A percentile compares a stretch with the other conserved stretches of the same genome.
phyloP scores from a whole-genome alignment of 257 asterid species.

The Penstemon barbatus region DNA sequence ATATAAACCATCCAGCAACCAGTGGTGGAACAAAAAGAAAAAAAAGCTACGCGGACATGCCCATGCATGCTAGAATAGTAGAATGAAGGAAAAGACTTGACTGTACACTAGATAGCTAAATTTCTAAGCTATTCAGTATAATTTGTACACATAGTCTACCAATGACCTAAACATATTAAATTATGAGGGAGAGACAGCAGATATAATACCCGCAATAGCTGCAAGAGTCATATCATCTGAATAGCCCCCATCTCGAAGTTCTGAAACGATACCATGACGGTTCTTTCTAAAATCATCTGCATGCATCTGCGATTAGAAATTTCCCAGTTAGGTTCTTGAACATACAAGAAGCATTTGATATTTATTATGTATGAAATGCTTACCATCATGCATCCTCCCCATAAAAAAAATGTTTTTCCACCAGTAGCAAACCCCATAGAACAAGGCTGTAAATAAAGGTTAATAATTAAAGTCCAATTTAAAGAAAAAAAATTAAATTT shows the following conservation, averaged over 20 bases:
- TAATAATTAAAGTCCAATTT: constrained; percentile 15
- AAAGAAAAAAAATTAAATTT: constrained; percentile 14
- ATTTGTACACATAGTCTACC: neutral
- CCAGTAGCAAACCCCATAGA: constrained; percentile 99
- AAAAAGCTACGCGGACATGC: constrained; percentile 3
- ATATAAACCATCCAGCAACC: neutral
- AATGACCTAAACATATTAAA: constrained; percentile 13
- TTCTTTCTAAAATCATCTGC: constrained; percentile 95
- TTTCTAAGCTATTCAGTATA: constrained; percentile 7
- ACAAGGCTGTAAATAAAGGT: constrained; percentile 68
- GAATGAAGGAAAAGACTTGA: constrained; percentile 11
- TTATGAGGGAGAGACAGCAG: constrained; percentile 20
- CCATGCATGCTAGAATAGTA: neutral
- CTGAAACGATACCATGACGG: constrained; percentile 74
- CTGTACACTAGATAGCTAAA: neutral
- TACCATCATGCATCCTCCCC: constrained; percentile 99
- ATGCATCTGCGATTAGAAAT: constrained; percentile 72
- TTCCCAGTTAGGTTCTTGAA: constrained; percentile 23
- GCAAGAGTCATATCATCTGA: constrained; percentile 99
- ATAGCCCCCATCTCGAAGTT: constrained; percentile 94
- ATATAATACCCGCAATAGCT: constrained; percentile 71
- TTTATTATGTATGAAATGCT: constrained; percentile 23
- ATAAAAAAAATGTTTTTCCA: constrained; percentile 91
- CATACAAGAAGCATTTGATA: constrained; percentile 18
- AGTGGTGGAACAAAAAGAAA: neutral